A percentile compares a stretch with the other conserved stretches of the same genome.
Evolutionary conservation across 2,329 filamentous ascomycete genomes (phyloP).

Genomic region (Pseudogymnoascus destructans): DNA sequence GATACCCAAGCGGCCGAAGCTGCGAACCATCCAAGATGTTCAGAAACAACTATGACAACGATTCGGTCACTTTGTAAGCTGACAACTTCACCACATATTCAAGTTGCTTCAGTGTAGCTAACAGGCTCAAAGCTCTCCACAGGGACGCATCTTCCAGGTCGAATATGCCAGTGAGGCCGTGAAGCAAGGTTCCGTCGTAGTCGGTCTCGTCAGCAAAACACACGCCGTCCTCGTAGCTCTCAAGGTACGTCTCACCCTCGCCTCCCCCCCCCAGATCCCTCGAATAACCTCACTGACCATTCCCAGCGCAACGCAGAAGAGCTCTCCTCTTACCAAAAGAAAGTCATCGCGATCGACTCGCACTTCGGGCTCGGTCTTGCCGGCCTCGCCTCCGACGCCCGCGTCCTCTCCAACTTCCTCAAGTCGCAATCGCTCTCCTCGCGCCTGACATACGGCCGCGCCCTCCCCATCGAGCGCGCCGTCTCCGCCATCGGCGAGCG

Average conservation of each 20-base stretch:
- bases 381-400: constrained; percentile 91
- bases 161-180: constrained; percentile 98
- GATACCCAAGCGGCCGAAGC: constrained; percentile 14
- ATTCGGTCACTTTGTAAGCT: constrained; percentile 94
- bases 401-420: constrained; percentile 99
- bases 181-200: constrained; percentile 96
- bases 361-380: constrained; percentile 93
- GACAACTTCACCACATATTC: neutral
- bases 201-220: constrained; percentile 95
- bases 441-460: constrained; percentile 87
- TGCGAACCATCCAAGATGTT: constrained; percentile 57
- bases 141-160: constrained; percentile 98
- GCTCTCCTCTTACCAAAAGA: constrained; percentile 99
- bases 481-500: constrained; percentile 89
- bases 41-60: constrained; percentile 99
- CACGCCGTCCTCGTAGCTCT: constrained; percentile 90
- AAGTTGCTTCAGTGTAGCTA: constrained; percentile 14
- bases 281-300: constrained; percentile 12
- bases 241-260: constrained; percentile 50
- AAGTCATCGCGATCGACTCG: constrained; percentile 91
- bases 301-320: constrained; percentile 91
- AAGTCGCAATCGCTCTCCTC: constrained; percentile 96
- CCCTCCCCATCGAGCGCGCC: constrained; percentile 80
- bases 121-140: constrained; percentile 61
- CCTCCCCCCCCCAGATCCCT: neutral